A percentile compares a stretch with the other conserved stretches of the same genome.
phyloP scores from a whole-genome alignment of 1,284 basidiomycete genomes.

The Papiliotrema terrestris region DNA sequence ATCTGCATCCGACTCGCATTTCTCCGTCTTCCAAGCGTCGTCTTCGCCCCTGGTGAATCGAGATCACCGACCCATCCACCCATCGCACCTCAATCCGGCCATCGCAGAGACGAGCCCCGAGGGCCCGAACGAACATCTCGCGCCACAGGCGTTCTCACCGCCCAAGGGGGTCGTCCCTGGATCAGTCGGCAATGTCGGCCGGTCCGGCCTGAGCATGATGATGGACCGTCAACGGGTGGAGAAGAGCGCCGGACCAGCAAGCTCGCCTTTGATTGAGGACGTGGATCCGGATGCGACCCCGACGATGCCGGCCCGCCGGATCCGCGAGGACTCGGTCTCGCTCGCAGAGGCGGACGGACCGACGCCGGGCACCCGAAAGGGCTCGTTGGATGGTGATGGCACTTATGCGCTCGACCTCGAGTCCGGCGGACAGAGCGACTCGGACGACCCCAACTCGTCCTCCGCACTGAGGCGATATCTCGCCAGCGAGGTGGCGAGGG shows the following conservation, averaged over 20 bases:
- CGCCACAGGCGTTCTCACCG: conserved; percentile 15
- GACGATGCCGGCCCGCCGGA: not conserved
- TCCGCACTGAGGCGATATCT: conserved; percentile 22
- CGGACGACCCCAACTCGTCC: conserved; percentile 10
- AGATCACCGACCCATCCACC: conserved; percentile 26
- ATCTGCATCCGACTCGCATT: not conserved
- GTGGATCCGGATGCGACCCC: not conserved
- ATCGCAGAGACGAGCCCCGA: conserved; percentile 7
- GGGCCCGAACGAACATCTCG: not conserved
- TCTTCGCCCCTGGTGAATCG: not conserved
- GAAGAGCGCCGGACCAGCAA: not conserved
- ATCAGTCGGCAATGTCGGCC: conserved; percentile 22
- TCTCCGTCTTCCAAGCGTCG: not conserved
- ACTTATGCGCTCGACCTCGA: not conserved
- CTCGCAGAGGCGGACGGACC: not conserved
- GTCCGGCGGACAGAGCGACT: not conserved
- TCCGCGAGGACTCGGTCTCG: conserved; percentile 2
- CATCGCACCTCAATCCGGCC: conserved; percentile 29
- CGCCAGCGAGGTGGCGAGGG: conserved; percentile 12
- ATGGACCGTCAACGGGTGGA: conserved; percentile 32
- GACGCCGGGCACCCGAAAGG: not conserved
- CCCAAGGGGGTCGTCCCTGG: conserved; percentile 12
- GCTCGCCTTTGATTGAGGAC: not conserved
- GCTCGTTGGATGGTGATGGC: not conserved
- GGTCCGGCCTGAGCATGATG: conserved; percentile 39